phyloP scores from a whole-genome alignment of 441 rosid species.

The Iberis amara region DNA sequence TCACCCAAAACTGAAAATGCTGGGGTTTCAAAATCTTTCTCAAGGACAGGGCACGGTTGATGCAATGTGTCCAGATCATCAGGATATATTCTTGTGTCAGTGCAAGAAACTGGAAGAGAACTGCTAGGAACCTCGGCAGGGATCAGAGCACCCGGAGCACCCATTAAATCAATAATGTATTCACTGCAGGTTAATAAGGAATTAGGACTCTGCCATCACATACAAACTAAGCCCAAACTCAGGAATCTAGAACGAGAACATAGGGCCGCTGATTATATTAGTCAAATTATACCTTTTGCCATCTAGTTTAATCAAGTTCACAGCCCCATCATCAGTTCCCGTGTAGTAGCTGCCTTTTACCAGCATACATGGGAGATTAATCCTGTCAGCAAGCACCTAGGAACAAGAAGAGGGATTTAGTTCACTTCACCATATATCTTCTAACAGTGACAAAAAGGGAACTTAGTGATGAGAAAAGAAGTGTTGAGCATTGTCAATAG shows the following conservation, averaged over 20 bases:
- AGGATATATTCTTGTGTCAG: constrained; percentile 42
- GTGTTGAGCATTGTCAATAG: constrained; percentile 10
- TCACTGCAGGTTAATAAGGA: constrained; percentile 56
- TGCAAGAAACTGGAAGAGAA: constrained; percentile 50
- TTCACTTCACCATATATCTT: constrained; percentile 14
- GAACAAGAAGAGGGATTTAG: constrained; percentile 26
- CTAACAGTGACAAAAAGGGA: constrained; percentile 17
- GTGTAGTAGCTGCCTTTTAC: constrained; percentile 96
- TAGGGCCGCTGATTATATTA: constrained; percentile 11
- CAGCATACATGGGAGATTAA: constrained; percentile 87
- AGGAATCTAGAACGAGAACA: constrained; percentile 14
- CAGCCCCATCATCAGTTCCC: constrained; percentile 98
- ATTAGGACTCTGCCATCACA: constrained; percentile 21
- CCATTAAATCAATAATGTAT: constrained; percentile 95
- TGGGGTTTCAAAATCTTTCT: constrained; percentile 35
- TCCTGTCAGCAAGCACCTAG: constrained; percentile 88
- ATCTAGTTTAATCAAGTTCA: constrained; percentile 72
- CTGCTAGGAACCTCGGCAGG: constrained; percentile 85
- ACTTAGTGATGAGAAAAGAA: constrained; percentile 13
- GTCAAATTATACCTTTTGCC: constrained; percentile 55
- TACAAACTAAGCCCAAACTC: constrained; percentile 24
- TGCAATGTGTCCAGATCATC: constrained; percentile 37
- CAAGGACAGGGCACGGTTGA: constrained; percentile 36
- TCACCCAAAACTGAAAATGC: constrained; percentile 34
- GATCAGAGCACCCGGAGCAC: constrained; percentile 92